A percentile compares a stretch with the other conserved stretches of the same genome.
phyloP scores from a whole-genome alignment of 2,329 filamentous ascomycete species.

The Talaromyces sp. region DNA sequence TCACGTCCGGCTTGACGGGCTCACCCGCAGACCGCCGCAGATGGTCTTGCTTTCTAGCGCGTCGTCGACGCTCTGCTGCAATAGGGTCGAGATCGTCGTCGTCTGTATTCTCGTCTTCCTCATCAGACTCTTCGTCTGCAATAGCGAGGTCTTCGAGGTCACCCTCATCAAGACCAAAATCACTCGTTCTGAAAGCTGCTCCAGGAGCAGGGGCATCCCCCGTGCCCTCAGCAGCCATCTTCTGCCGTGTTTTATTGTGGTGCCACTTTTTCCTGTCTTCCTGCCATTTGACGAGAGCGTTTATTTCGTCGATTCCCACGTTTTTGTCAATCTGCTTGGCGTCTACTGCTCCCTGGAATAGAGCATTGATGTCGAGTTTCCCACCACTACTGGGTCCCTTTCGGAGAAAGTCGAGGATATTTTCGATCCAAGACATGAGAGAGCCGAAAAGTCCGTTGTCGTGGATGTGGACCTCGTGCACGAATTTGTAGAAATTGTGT shows the following conservation, averaged over 20 bases:
- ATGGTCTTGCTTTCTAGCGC: conserved; percentile 72
- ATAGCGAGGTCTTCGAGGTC: conserved; percentile 84
- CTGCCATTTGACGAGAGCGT: conserved; percentile 86
- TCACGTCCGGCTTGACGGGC: conserved; percentile 72
- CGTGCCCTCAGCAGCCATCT: conserved; percentile 85
- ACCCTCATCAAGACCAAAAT: conserved; percentile 80
- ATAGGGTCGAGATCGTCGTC: conserved; percentile 84
- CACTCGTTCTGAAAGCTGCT: conserved; percentile 64
- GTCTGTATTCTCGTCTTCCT: conserved; percentile 60
- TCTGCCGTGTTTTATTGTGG: conserved; percentile 93
- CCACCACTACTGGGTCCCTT: conserved; percentile 71
- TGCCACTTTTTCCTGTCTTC: conserved; percentile 97
- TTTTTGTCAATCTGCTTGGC: conserved; percentile 63
- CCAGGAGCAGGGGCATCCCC: conserved; percentile 40
- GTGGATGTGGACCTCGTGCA: conserved; percentile 94
- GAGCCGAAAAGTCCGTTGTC: conserved; percentile 95
- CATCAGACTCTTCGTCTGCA: conserved; percentile 64
- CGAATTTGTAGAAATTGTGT: conserved; percentile 97
- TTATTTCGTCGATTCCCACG: conserved; percentile 72
- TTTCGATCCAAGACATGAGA: conserved; percentile 95
- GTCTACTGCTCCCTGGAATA: conserved; percentile 75
- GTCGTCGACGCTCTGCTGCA: conserved; percentile 71
- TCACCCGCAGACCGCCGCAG: conserved; percentile 77
- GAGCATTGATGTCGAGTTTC: conserved; percentile 86
- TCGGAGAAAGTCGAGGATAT: conserved; percentile 86